A percentile compares a stretch with the other conserved stretches of the same genome.
Evolutionary conservation across 75 land plant species (phyloP).

Genomic region (Ceratopteris richardii): DNA sequence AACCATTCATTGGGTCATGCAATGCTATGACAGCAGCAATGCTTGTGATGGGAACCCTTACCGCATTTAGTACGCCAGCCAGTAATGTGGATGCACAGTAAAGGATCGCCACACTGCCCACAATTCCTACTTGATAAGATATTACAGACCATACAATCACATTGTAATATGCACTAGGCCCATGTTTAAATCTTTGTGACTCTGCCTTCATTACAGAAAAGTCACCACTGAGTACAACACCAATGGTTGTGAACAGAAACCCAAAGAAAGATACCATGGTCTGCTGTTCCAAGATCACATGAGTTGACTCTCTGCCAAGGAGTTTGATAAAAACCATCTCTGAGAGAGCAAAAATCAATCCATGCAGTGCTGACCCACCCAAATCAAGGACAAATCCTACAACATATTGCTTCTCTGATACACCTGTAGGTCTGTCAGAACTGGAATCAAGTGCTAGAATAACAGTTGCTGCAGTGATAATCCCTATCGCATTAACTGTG

Average conservation of each 20-base stretch:
- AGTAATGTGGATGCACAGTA: slow-evolving; percentile 60
- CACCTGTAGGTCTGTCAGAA: slow-evolving; percentile 46
- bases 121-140: slow-evolving; percentile 63
- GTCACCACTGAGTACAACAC: slow-evolving; percentile 38
- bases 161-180: slow-evolving; percentile 38
- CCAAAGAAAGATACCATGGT: slow-evolving; percentile 61
- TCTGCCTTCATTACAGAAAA: slow-evolving; percentile 51
- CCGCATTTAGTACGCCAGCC: slow-evolving; percentile 76
- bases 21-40: slow-evolving; percentile 63
- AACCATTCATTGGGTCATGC: slow-evolving; percentile 72
- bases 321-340: slow-evolving; percentile 68
- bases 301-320: slow-evolving; percentile 62
- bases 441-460: slow-evolving; percentile 59
- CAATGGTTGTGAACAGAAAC: slow-evolving; percentile 55
- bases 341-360: slow-evolving; percentile 77
- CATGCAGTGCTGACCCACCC: slow-evolving; percentile 73
- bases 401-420: slow-evolving; percentile 35
- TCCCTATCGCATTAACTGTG: slow-evolving; percentile 53
- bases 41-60: slow-evolving; percentile 66
- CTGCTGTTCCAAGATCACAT: slow-evolving; percentile 79
- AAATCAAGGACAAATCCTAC: slow-evolving; percentile 62
- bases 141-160: slow-evolving; percentile 71
- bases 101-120: slow-evolving; percentile 58
- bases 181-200: slow-evolving; percentile 43
- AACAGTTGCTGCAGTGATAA: slow-evolving; percentile 59